Percentiles rank a stretch among this genome's conserved stretches.
Conservation (phyloP, 1,284 basidiomycete genomes). For the Cryptococcus sp. region DNA sequence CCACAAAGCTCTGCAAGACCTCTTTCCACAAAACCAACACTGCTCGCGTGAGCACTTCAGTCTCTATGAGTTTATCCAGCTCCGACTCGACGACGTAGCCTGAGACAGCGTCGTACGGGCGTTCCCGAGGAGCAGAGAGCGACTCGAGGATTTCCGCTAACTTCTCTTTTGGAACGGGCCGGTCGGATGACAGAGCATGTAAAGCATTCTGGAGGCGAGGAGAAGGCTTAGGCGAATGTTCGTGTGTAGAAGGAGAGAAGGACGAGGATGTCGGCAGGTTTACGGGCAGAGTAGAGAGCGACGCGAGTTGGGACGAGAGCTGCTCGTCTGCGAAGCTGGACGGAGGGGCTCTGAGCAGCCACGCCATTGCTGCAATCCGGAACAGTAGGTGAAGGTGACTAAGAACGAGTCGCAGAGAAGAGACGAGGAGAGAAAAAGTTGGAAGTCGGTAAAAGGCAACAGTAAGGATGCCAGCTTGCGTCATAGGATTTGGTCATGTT, state of each 20-base stretch:
- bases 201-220: slow-evolving; percentile 35
- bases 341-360: slow-evolving; percentile 11
- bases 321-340: slow-evolving; percentile 49
- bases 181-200: slow-evolving; percentile 35
- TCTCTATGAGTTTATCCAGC: slow-evolving; percentile 40
- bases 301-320: slow-evolving; percentile 40
- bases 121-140: slow-evolving; percentile 11
- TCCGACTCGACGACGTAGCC: slow-evolving; percentile 11
- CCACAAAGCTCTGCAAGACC: slow-evolving; percentile 42
- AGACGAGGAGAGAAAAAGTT: no score
- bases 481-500: no score
- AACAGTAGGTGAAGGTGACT: slow-evolving; percentile 20
- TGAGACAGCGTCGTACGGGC: neutral
- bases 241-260: slow-evolving; percentile 11
- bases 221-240: slow-evolving; percentile 15
- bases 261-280: slow-evolving; percentile 21
- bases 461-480: no score
- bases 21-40: slow-evolving; percentile 52
- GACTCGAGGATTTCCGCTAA: slow-evolving; percentile 35
- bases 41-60: slow-evolving; percentile 47
- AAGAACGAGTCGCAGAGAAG: no score
- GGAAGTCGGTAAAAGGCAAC: no score
- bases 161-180: slow-evolving; percentile 26
- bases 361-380: neutral
- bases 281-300: slow-evolving; percentile 49